phyloP scores from a whole-genome alignment of 2,329 filamentous ascomycete species.

The Sclerotinia subarctica region DNA sequence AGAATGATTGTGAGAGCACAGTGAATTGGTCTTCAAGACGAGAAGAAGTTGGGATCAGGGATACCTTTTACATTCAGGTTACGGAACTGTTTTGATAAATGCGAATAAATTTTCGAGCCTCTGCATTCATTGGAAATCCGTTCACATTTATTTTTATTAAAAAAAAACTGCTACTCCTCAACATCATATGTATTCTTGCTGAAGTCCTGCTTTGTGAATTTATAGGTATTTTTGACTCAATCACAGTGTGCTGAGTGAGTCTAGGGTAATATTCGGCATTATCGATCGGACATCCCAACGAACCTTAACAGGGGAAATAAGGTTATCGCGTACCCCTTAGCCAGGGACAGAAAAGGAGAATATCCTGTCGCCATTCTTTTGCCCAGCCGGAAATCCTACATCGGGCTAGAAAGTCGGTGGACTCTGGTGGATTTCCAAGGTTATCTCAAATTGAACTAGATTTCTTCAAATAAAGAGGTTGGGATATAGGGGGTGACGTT shows the following conservation, averaged over 20 bases:
- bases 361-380: neutral
- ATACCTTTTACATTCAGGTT: constrained; percentile 6
- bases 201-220: neutral
- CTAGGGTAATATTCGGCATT: neutral
- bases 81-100: neutral
- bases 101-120: neutral
- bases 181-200: neutral
- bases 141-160: neutral
- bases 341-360: neutral
- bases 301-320: neutral
- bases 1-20: neutral
- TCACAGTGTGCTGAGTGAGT: too few species aligned
- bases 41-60: neutral
- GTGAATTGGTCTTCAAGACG: neutral
- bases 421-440: too few species aligned
- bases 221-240: neutral
- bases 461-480: neutral
- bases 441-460: too few species aligned
- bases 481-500: neutral
- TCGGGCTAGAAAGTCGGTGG: neutral
- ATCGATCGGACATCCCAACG: neutral
- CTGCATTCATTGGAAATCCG: neutral
- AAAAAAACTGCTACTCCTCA: neutral
- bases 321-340: neutral
- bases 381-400: neutral